These are phyloP conservation scores for Barbatosphaeria neglecta DNA, from an alignment of 495 filamentous ascomycete species.

Conservation along the genomic window DNA sequence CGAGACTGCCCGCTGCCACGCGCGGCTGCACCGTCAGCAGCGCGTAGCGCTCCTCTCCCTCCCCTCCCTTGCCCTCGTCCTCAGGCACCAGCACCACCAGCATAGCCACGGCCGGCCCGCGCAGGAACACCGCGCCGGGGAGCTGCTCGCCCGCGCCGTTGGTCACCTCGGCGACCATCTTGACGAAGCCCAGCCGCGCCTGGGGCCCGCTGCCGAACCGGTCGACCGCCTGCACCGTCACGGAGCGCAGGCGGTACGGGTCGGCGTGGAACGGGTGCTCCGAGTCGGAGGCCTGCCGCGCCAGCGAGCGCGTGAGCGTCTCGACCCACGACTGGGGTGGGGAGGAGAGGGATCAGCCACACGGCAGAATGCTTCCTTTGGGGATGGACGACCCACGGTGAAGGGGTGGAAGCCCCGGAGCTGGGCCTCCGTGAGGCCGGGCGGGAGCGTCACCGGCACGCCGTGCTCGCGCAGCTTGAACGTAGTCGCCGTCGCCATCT, in stretches of 20 bases:
- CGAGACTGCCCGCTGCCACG: slow-evolving; percentile 63
- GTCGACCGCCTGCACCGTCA: slow-evolving; percentile 66
- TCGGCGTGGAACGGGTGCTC: slow-evolving; percentile 58
- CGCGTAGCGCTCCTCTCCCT: slow-evolving; percentile 50
- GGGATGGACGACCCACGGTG: slow-evolving; percentile 21
- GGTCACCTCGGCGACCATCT: slow-evolving; percentile 53
- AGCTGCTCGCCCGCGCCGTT: slow-evolving; percentile 54
- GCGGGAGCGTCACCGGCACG: slow-evolving; percentile 44
- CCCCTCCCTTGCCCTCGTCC: slow-evolving; percentile 33
- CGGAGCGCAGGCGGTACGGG: slow-evolving; percentile 58
- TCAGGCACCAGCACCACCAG: slow-evolving; percentile 67
- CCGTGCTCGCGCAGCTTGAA: slow-evolving; percentile 34
- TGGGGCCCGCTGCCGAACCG: slow-evolving; percentile 42
- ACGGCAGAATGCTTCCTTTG: not conserved
- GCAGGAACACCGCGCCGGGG: slow-evolving; percentile 67
- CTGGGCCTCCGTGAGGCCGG: slow-evolving; percentile 47
- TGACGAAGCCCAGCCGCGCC: slow-evolving; percentile 61
- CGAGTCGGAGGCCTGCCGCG: slow-evolving; percentile 40
- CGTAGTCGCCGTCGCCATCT: too few relatives aligned
- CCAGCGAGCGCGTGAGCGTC: slow-evolving; percentile 54
- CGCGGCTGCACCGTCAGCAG: slow-evolving; percentile 77
- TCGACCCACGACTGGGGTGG: slow-evolving; percentile 48
- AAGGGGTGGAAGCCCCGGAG: slow-evolving; percentile 64
- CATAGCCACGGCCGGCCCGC: slow-evolving; percentile 74
- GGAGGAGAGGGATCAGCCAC: not conserved